phyloP scores from a whole-genome alignment of 495 filamentous ascomycete species.

The Cercophora scortea region DNA sequence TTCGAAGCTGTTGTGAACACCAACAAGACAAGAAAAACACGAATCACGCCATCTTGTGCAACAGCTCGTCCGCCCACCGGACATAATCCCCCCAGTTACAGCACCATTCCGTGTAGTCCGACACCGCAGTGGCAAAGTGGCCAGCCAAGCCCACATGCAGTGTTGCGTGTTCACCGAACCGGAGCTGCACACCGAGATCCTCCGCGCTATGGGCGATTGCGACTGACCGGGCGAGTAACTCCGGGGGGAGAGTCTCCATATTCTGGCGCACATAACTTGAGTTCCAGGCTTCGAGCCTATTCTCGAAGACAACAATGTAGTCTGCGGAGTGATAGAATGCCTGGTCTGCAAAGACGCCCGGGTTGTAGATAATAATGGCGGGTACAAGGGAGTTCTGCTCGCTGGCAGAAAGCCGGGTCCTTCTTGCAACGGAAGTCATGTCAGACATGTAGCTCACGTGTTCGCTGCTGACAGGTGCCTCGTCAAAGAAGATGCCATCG shows the following conservation, averaged over 20 bases:
- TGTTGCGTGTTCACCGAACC: conserved; percentile 8
- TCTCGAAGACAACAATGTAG: conserved; percentile 22
- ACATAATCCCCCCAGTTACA: conserved; percentile 10
- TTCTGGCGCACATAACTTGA: conserved; percentile 8
- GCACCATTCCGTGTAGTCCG: conserved; percentile 14
- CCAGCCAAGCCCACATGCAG: conserved; percentile 11
- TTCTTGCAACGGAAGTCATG: neutral
- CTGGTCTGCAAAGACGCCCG: conserved; percentile 15
- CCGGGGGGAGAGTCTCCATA: conserved; percentile 2
- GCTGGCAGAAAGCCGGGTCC: neutral
- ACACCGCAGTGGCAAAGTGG: conserved; percentile 16
- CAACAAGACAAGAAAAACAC: too few relatives aligned
- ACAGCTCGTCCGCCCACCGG: neutral
- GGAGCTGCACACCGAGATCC: conserved; percentile 1
- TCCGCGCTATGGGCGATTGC: conserved; percentile 12
- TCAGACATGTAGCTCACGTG: conserved; percentile 9
- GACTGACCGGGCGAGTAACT: conserved; percentile 10
- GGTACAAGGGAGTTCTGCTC: neutral
- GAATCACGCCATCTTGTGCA: too few relatives aligned
- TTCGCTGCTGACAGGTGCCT: conserved; percentile 5
- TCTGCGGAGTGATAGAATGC: conserved; percentile 15
- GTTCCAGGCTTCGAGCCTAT: conserved; percentile 11
- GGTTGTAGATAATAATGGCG: conserved; percentile 17
- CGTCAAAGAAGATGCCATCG: conserved; percentile 18
- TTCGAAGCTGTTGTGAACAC: too few relatives aligned